phyloP scores from a whole-genome alignment of 805 yeast species.

The Yamadazyma ubonensis region DNA sequence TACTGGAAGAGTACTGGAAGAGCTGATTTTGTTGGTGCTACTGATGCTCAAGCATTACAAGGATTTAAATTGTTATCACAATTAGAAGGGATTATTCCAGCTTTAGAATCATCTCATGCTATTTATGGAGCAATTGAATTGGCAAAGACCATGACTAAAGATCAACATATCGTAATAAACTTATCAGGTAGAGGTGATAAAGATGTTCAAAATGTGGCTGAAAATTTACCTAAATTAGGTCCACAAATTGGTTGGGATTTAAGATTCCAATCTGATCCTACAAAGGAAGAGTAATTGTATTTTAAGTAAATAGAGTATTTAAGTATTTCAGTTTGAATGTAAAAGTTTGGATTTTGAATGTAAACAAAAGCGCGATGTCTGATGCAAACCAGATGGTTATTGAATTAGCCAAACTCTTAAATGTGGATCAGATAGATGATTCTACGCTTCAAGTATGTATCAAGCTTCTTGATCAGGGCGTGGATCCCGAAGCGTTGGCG shows the following conservation, averaged over 20 bases:
- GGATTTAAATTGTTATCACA: conserved; percentile 90
- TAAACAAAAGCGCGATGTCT: not conserved
- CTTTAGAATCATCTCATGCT: conserved; percentile 97
- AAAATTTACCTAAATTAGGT: conserved; percentile 84
- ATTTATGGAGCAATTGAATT: conserved; percentile 85
- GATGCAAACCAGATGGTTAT: conserved; percentile 15
- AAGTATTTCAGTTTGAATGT: not conserved
- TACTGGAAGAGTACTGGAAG: conserved; percentile 93
- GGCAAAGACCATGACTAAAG: conserved; percentile 78
- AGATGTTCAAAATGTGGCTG: conserved; percentile 97
- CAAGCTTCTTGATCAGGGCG: conserved; percentile 34
- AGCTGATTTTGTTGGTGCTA: conserved; percentile 86
- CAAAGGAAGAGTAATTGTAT: conserved; percentile 24
- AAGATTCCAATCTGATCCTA: conserved; percentile 66
- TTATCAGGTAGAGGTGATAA: conserved; percentile 99
- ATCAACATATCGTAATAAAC: conserved; percentile 80
- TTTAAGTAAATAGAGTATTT: not conserved
- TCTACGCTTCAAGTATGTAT: conserved; percentile 31
- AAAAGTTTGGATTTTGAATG: too few relatives aligned
- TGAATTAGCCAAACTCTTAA: conserved; percentile 27
- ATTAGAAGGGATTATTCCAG: conserved; percentile 97
- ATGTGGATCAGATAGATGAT: conserved; percentile 26
- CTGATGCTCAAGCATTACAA: conserved; percentile 90
- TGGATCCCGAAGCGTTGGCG: conserved; percentile 38
- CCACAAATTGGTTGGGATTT: conserved; percentile 94